These are phyloP conservation scores for Arthrinium puccinioides DNA, from an alignment of 2,329 filamentous ascomycete genomes.

Conservation along the genomic window DNA sequence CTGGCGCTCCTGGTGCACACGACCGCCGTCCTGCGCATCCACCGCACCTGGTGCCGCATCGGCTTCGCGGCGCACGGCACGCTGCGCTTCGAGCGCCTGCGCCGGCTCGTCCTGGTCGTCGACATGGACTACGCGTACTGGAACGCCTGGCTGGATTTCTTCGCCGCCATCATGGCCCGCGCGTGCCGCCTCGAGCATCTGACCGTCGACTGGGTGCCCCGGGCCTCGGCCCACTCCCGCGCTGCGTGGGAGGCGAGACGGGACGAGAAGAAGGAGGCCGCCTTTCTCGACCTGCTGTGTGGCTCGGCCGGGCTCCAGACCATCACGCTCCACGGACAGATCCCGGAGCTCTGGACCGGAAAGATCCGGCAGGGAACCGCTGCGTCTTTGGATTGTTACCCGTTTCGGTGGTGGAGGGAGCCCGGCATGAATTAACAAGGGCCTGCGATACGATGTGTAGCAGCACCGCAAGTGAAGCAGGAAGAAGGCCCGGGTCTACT, in stretches of 20 bases:
- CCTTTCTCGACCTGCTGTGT: slow-evolving; percentile 13
- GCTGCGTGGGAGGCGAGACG: slow-evolving; percentile 8
- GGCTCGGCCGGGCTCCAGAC: slow-evolving; percentile 9
- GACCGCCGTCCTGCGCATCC: slow-evolving; percentile 16
- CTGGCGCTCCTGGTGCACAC: slow-evolving; percentile 14
- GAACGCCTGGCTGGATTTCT: slow-evolving; percentile 22
- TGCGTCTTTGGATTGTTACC: slow-evolving; percentile 8
- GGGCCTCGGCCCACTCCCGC: slow-evolving; percentile 4
- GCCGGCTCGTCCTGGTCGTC: slow-evolving; percentile 16
- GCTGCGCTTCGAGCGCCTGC: slow-evolving; percentile 18
- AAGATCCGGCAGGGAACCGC: slow-evolving; percentile 7
- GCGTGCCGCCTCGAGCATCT: slow-evolving; percentile 12
- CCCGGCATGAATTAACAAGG: slow-evolving; percentile 6
- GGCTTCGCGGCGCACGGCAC: slow-evolving; percentile 21
- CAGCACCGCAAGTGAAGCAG: not conserved
- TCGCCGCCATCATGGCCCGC: slow-evolving; percentile 12
- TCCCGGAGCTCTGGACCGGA: slow-evolving; percentile 11
- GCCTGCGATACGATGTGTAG: not conserved
- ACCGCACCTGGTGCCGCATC: slow-evolving; percentile 14
- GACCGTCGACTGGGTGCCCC: slow-evolving; percentile 22
- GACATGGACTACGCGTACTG: slow-evolving; percentile 19
- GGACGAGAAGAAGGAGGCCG: slow-evolving; percentile 15
- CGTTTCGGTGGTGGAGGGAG: slow-evolving; percentile 19
- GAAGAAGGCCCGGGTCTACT: no score
- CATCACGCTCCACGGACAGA: slow-evolving; percentile 14